Base-by-base conservation (phyloP, 345 rosid genomes). In the Syzygium grande region DNA sequence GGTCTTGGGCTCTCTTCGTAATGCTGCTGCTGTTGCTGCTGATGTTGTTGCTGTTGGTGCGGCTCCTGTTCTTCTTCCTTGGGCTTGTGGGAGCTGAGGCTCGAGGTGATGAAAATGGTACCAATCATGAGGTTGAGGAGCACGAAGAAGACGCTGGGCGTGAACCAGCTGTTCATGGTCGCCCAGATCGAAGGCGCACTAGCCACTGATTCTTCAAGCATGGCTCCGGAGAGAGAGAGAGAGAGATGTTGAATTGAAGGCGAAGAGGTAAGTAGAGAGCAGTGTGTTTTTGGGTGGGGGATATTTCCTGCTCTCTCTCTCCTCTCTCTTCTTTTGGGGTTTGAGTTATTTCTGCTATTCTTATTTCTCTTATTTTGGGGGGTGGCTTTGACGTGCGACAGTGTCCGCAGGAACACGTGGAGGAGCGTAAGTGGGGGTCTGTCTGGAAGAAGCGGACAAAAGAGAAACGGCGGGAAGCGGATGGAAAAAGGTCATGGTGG, bases 121-220 rank as follows among this genome's bases (percentile, higher is more conserved):
- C 95, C 97, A 59, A 97, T 95, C 93, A 94, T 89, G 85, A 96
- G 78, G 88, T 95, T 95, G 90, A 97, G 97, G 92, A 97, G 88
- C 86, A 95, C 87, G 83, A 97, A 95, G 56, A 95, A 95, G 22
- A 94, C 93, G 51, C 97, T 89, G 2, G 98, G 97, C 21, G 98
- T 95, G 59, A 93, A 93, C 97, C 98, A 95, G 88, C 97, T 95
- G 92, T 90, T 91, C 90, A 95, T 88, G 51, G 94, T 91, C 55
- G 95, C 94, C 92, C 96, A 92, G 87, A 95, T 58, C 55, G 98
- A 93, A 38, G 93, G 93, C n/a, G 89, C 84, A 56, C 92, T 85
- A 29, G 93, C 51, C 46, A 88, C 25, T 10, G 95, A 90, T 89
- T 89, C 93, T 84, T 90, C 94, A 41, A 95, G 85, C 95, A 95